phyloP scores from a whole-genome alignment of 2,329 filamentous ascomycete genomes.

The Decorospora gaudefroyi region DNA sequence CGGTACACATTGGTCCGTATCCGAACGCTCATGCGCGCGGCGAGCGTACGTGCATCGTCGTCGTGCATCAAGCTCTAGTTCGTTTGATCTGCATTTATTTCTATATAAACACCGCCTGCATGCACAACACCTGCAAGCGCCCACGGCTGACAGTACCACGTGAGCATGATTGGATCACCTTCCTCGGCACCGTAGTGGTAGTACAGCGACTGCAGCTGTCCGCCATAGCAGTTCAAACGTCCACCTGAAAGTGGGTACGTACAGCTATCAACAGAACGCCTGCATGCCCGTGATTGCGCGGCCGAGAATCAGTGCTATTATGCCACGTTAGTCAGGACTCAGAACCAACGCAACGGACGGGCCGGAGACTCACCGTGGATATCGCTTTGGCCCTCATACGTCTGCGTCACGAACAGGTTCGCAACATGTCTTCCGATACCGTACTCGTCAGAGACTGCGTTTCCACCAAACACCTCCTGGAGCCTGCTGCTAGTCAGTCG shows the following conservation, averaged over 20 bases:
- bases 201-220: constrained; percentile 9
- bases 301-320: constrained; percentile 56
- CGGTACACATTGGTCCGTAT: constrained; percentile 21
- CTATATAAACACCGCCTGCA: constrained; percentile 22
- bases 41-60: too few relatives aligned
- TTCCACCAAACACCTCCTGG: constrained; percentile 96
- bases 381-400: constrained; percentile 97
- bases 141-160: constrained; percentile 9
- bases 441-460: constrained; percentile 98
- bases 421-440: constrained; percentile 92
- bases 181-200: constrained; percentile 7
- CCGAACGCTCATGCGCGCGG: constrained; percentile 13
- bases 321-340: constrained; percentile 35
- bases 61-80: constrained; percentile 10
- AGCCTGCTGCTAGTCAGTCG: constrained; percentile 55
- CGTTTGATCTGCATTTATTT: constrained; percentile 25
- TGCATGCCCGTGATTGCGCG: constrained; percentile 68
- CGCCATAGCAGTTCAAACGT: neutral
- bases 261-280: constrained; percentile 67
- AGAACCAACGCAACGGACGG: neutral
- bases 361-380: constrained; percentile 76
- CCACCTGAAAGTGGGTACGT: neutral
- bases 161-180: constrained; percentile 1
- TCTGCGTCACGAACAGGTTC: constrained; percentile 96
- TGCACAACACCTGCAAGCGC: constrained; percentile 22